Evolutionary conservation across 805 yeast genomes (phyloP).

Genomic region (Starmerella scarabaei): DNA sequence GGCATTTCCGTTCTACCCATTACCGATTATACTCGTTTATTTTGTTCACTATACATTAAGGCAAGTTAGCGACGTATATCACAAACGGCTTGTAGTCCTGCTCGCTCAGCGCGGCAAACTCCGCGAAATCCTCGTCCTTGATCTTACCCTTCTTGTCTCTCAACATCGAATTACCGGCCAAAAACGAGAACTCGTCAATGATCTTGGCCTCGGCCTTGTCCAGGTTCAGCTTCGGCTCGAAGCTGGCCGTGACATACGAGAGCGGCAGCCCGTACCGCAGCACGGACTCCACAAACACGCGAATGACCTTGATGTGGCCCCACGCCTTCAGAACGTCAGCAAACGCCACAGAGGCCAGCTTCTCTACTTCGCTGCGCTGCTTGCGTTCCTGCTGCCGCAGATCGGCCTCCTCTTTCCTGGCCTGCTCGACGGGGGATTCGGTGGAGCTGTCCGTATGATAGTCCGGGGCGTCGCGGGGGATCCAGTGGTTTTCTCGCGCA

Average conservation of each 20-base stretch:
- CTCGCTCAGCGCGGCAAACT: slow-evolving; percentile 85
- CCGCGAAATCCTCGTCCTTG: slow-evolving; percentile 53
- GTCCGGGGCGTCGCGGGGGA: slow-evolving; percentile 56
- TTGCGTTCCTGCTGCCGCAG: slow-evolving; percentile 65
- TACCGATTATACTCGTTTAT: no score
- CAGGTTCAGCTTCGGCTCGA: slow-evolving; percentile 34
- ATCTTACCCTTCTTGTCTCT: slow-evolving; percentile 54
- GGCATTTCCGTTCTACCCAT: no score
- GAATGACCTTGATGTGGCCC: slow-evolving; percentile 79
- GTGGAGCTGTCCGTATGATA: slow-evolving; percentile 46
- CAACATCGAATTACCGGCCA: slow-evolving; percentile 80
- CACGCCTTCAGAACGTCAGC: slow-evolving; percentile 72
- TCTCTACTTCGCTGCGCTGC: slow-evolving; percentile 56
- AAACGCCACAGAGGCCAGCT: slow-evolving; percentile 81
- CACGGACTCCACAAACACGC: slow-evolving; percentile 85
- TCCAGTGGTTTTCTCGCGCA: slow-evolving; percentile 75
- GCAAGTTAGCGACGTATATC: slow-evolving; percentile 45
- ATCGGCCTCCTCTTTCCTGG: slow-evolving; percentile 40
- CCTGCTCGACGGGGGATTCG: background rate
- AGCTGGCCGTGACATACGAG: slow-evolving; percentile 48
- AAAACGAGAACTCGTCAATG: slow-evolving; percentile 64
- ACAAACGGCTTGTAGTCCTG: slow-evolving; percentile 96
- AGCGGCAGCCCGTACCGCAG: slow-evolving; percentile 96
- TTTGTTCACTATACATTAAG: no score
- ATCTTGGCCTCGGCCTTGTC: slow-evolving; percentile 57